Evolutionary conservation across 208 protist genomes (phyloP), one percentile per base, ranked within the genome.

Genomic region (Crithidia sp.): DNA sequence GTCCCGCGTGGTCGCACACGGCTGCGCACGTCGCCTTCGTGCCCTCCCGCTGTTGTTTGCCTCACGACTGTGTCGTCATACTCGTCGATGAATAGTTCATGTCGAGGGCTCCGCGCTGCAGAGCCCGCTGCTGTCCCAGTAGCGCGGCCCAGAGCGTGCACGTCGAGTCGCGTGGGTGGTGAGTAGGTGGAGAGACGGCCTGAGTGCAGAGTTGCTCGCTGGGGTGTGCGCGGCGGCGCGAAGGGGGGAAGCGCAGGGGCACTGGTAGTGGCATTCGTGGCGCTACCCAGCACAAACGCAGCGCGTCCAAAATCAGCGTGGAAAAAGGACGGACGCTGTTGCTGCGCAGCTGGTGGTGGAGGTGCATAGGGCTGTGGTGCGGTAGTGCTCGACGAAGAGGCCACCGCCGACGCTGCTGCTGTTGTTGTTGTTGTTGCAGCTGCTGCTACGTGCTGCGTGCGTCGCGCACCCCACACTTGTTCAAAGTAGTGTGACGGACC

Each of bases 1-100:
- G 73, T 67, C 43, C 87, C 82, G 40, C 87, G 80, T 41, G 69
- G 77, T 10, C 84, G 87, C 69, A 92, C 82, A 61, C 87, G 87
- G 36, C 52, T 56, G 17, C 52, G 44, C 40, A 44, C 54, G 9
- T 3, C 54, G 14, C 13, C 8, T 6, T 3, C 53, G 53, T 41
- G 41, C 0, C 4, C 13, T 40, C 14, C 17, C 12, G 52, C n/a
- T 13, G 4, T 43, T 14, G 37, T 6, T 28, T 28, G 28, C 39
- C 39, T 16, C 5, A 52, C 55, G 19, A n/a, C 71, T 2, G 19
- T 14, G 65, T 86, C 84, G 54, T 79, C 58, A 81, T 90, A 88
- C 65, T 92, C 87, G 69, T 88, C 79, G 41, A 87, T 86, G 67
- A 63, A 84, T 16, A 85, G 63, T 16, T 44, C 2, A 45, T 28